Conservation (phyloP, 352 stramenopile species). For the Phytophthora melonis region DNA sequence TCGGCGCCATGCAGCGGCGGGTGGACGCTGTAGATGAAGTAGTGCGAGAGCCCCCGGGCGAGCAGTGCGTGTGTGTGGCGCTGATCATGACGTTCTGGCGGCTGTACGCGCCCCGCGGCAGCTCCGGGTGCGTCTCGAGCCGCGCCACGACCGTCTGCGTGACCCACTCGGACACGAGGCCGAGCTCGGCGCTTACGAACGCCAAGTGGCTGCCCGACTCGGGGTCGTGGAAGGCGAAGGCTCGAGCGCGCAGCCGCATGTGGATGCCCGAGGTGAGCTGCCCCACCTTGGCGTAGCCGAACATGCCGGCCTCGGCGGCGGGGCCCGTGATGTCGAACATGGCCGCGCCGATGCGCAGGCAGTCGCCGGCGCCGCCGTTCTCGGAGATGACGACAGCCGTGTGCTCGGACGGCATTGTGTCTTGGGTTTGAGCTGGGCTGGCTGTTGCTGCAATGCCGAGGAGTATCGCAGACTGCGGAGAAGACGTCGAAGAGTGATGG, state of each 20-base stretch:
- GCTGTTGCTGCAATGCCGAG: background rate
- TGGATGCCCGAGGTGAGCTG: constrained; percentile 88
- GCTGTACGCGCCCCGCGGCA: constrained; percentile 61
- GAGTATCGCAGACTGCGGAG: constrained; percentile 8
- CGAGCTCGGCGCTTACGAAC: constrained; percentile 91
- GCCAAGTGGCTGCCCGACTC: constrained; percentile 51
- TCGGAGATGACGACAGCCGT: constrained; percentile 25
- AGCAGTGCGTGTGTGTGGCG: constrained; percentile 94
- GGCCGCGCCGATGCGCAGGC: constrained; percentile 68
- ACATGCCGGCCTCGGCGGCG: constrained; percentile 87
- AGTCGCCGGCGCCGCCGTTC: background rate
- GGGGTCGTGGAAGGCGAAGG: constrained; percentile 77
- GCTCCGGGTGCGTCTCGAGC: constrained; percentile 55
- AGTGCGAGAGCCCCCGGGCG: constrained; percentile 92
- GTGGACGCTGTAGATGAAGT: constrained; percentile 92
- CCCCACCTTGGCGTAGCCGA: constrained; percentile 84
- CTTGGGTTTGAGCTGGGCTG: background rate
- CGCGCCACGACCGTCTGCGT: constrained; percentile 79
- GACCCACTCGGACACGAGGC: constrained; percentile 92
- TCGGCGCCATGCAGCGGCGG: constrained; percentile 76
- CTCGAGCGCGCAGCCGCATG: constrained; percentile 84
- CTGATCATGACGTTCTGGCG: constrained; percentile 89
- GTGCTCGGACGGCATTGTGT: constrained; percentile 4
- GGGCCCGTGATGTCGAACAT: constrained; percentile 91
- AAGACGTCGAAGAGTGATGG: constrained; percentile 2